A percentile compares a stretch with the other conserved stretches of the same genome.
phyloP scores from a whole-genome alignment of 495 filamentous ascomycete species.

The Aspergillus carlsbadensis region DNA sequence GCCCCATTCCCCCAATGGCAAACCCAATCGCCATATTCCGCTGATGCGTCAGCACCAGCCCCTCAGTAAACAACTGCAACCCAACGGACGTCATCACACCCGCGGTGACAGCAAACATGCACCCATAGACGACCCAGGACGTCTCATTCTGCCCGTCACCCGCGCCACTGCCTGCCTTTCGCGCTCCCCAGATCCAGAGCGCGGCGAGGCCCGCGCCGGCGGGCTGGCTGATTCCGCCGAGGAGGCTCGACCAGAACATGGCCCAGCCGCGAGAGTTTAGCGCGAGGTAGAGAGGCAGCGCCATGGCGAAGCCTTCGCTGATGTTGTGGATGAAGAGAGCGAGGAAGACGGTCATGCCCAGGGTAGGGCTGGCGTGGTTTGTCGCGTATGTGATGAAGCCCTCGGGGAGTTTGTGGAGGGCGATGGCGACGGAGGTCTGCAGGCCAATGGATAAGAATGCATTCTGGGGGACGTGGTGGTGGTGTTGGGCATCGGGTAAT shows the following conservation, averaged over 20 bases:
- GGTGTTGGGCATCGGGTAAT: slow-evolving; percentile 55
- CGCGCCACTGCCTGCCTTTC: slow-evolving; percentile 48
- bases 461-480: slow-evolving; percentile 96
- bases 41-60: slow-evolving; percentile 76
- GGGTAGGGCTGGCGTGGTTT: slow-evolving; percentile 85
- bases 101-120: slow-evolving; percentile 84
- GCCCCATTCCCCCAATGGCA: slow-evolving; percentile 85
- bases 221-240: slow-evolving; percentile 87
- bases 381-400: slow-evolving; percentile 99
- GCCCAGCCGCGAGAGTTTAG: slow-evolving; percentile 71
- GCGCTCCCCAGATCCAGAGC: slow-evolving; percentile 70
- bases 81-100: slow-evolving; percentile 95
- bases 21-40: slow-evolving; percentile 76
- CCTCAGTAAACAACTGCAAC: slow-evolving; percentile 85
- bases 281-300: slow-evolving; percentile 86
- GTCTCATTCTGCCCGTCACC: slow-evolving; percentile 43
- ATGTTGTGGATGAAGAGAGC: slow-evolving; percentile 98
- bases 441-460: slow-evolving; percentile 89
- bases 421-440: slow-evolving; percentile 91
- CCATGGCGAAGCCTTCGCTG: slow-evolving; percentile 92
- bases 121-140: slow-evolving; percentile 75
- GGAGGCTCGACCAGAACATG: slow-evolving; percentile 76
- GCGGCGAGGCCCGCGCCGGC: slow-evolving; percentile 81
- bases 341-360: slow-evolving; percentile 90
- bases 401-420: slow-evolving; percentile 94